Base-by-base conservation (phyloP, 805 yeast species). In the Wilhelminamyces savonicus region DNA sequence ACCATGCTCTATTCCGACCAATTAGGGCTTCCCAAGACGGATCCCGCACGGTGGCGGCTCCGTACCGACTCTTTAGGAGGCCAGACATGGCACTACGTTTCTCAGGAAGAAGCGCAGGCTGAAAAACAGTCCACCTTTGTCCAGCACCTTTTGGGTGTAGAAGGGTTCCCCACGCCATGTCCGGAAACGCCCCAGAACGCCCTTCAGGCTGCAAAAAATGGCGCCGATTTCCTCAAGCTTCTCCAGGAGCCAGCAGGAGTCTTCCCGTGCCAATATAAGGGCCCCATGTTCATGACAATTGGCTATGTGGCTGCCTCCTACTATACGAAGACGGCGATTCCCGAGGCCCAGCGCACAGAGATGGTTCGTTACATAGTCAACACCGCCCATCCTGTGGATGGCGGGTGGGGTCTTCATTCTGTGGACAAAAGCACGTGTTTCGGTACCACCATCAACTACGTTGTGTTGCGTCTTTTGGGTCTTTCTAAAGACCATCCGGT, bases 351-450 rank as follows among this genome's bases (percentile, higher is more conserved):
- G 44, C 65, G 65, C 39, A 57, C 59, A 10, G 99, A 92, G 55
- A 57, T 92, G 48, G 75, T 82, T 16, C 68, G 98, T 35, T 92
- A 88, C 50, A 58, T 92, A 12, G 84, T 86, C n/a, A 92, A 92
- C 52, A 73, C 85, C 0, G 80, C 97, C 0, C 96, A 92, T 52
- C 97, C 97, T 0, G 95, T 88, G 1, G 98, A 92, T 55, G 99
- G 99, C n/a, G 99, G 98, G 2, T 92, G 99, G 99, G 99, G 99
- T 0, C 65, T 92, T 22, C 97, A 92, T 52, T 75, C 87, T 4
- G 78, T 76, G 29, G 99, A 92, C 52, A 92, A 90, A 52, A 78
- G 92, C 7, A 92, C 99, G 0, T 92, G 92, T 42, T 88, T 88
- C 53, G 98, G 99, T 4, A 92, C 99, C 2, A 67, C 84, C 0